phyloP scores from a whole-genome alignment of 1,284 basidiomycete genomes.

The Puccinia coronata region DNA sequence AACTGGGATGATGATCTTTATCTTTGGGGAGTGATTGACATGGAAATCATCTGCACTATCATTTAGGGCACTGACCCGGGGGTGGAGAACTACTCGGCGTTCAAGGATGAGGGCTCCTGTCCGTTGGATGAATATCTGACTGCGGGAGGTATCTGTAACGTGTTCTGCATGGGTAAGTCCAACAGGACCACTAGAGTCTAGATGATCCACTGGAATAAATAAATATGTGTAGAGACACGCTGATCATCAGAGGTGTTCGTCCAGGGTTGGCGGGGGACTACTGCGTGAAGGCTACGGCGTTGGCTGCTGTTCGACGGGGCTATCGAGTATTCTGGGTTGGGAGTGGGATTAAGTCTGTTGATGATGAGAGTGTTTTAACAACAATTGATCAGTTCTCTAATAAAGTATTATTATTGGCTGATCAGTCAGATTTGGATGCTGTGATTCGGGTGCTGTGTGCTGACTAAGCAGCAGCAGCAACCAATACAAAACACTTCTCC shows the following conservation, averaged over 20 bases:
- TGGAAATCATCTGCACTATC: too few species aligned
- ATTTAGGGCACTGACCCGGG: background rate
- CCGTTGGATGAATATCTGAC: conserved; percentile 12
- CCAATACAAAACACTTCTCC: background rate
- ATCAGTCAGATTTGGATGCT: too few species aligned
- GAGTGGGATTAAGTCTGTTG: background rate
- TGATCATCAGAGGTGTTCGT: background rate
- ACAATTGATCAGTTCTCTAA: too few species aligned
- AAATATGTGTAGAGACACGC: too few species aligned
- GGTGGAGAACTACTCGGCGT: conserved; percentile 30
- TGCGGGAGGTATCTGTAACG: background rate
- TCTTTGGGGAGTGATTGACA: too few species aligned
- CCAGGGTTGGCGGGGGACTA: conserved; percentile 46
- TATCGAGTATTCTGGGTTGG: conserved; percentile 32
- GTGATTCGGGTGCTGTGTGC: too few species aligned
- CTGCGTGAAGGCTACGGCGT: background rate
- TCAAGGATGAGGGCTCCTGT: conserved; percentile 16
- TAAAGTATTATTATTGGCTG: too few species aligned
- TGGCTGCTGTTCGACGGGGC: background rate
- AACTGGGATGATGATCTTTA: background rate
- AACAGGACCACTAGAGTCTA: too few species aligned
- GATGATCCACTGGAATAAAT: background rate
- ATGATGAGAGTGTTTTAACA: too few species aligned
- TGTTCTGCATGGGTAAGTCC: conserved; percentile 29
- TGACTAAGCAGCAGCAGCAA: too few species aligned